phyloP scores from a whole-genome alignment of 352 stramenopile species.

The Phytophthora constricta region DNA sequence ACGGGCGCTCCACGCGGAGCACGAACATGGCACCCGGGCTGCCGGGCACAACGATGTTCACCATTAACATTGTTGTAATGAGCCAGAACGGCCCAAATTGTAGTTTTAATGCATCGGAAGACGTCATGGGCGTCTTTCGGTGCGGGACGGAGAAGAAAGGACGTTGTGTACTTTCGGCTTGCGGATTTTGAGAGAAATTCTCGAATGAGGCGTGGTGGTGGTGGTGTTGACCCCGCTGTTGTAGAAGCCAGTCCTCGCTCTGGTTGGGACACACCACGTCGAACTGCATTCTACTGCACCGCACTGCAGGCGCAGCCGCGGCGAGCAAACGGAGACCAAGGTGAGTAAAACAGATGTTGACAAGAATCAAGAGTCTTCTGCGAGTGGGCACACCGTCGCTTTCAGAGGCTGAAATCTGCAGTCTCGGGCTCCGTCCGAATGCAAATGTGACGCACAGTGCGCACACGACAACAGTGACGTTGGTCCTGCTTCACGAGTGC shows the following conservation, averaged over 20 bases:
- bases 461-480: no score
- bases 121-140: slow-evolving; percentile 2
- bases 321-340: background rate
- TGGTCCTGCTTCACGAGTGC: no score
- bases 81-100: slow-evolving; percentile 17
- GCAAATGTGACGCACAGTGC: no score
- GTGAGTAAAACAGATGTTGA: no score
- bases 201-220: slow-evolving; percentile 1
- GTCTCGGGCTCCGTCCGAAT: no score
- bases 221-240: background rate
- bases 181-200: slow-evolving; percentile 2
- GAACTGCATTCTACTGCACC: no score
- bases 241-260: background rate
- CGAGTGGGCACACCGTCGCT: no score
- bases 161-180: background rate
- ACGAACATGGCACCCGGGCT: slow-evolving; percentile 5
- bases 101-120: slow-evolving; percentile 15
- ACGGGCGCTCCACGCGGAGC: slow-evolving; percentile 12
- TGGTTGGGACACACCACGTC: background rate
- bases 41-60: slow-evolving; percentile 12
- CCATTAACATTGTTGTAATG: slow-evolving; percentile 17
- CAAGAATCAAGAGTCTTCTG: no score
- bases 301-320: background rate
- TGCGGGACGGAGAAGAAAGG: background rate
- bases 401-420: no score